Evolutionary conservation across 768 basidiomycete species (phyloP).

Genomic region (Thelephora aurantiotincta): DNA sequence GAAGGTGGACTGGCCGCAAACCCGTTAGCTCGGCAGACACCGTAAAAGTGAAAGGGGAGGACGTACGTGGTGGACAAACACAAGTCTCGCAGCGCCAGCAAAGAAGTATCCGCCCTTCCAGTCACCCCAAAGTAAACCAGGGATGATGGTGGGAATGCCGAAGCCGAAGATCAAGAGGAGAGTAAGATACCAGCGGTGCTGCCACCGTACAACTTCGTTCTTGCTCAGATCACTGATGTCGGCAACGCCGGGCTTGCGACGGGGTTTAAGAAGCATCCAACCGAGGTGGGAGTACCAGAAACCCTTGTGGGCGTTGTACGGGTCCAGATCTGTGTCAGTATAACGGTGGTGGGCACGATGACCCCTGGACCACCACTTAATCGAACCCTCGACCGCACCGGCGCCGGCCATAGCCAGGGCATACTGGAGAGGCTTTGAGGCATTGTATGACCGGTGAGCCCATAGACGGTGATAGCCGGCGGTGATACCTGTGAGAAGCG

Average conservation of each 20-base stretch:
- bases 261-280: conserved; percentile 90
- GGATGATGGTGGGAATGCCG: conserved; percentile 60
- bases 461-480: conserved; percentile 96
- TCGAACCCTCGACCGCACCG: conserved; percentile 91
- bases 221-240: conserved; percentile 79
- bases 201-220: conserved; percentile 74
- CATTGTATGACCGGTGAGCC: conserved; percentile 95
- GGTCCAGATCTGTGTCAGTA: conserved; percentile 94
- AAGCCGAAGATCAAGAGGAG: conserved; percentile 62
- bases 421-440: conserved; percentile 75
- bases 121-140: conserved; percentile 78
- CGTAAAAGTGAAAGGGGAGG: conserved; percentile 1
- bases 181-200: conserved; percentile 65
- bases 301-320: conserved; percentile 87
- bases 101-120: conserved; percentile 77
- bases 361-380: conserved; percentile 98
- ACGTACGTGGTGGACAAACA: conserved; percentile 81
- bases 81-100: conserved; percentile 63
- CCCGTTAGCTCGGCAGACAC: background rate
- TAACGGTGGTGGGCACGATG: conserved; percentile 97
- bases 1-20: conserved; percentile 62
- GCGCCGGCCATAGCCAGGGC: conserved; percentile 73
- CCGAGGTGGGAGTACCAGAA: conserved; percentile 79
- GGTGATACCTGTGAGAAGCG: conserved; percentile 47
- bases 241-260: conserved; percentile 78